Conservation (phyloP, 345 rosid genomes). For the Lepidium sativum region DNA sequence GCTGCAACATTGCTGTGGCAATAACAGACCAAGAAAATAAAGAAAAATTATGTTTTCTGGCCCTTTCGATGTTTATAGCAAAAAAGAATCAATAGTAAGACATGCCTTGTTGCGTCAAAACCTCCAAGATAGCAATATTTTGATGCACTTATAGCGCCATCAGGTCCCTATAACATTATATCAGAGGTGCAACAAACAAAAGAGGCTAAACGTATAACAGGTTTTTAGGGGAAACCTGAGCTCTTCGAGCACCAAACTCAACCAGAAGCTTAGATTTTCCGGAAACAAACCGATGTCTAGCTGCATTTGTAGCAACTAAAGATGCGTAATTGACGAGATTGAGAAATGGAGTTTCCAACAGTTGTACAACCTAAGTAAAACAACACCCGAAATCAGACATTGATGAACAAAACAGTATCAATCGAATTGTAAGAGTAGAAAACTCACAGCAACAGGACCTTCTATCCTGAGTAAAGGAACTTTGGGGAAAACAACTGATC, state of each 20-base stretch:
- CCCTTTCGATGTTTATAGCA: background rate
- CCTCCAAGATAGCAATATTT: slow-evolving; percentile 91
- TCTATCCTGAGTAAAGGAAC: slow-evolving; percentile 86
- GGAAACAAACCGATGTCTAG: slow-evolving; percentile 89
- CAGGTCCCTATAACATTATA: slow-evolving; percentile 56
- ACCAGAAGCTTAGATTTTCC: slow-evolving; percentile 78
- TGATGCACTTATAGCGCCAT: slow-evolving; percentile 85
- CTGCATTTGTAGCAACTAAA: slow-evolving; percentile 89
- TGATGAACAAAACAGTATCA: background rate
- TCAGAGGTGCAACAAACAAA: slow-evolving; percentile 14
- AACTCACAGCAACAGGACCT: slow-evolving; percentile 90
- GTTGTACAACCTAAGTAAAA: slow-evolving; percentile 64
- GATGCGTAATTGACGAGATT: slow-evolving; percentile 87
- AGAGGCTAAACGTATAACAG: background rate
- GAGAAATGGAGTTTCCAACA: slow-evolving; percentile 88
- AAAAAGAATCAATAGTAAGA: background rate
- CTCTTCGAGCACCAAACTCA: slow-evolving; percentile 93
- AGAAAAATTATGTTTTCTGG: background rate
- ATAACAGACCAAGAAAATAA: background rate
- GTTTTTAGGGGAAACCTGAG: slow-evolving; percentile 52
- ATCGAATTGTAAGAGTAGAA: background rate
- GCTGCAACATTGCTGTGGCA: slow-evolving; percentile 85
- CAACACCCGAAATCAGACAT: background rate
- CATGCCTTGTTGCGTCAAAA: slow-evolving; percentile 90
- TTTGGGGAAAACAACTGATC: slow-evolving; percentile 87